Evolutionary conservation across 495 filamentous ascomycete species (phyloP), one percentile per base, ranked within the genome.

Genomic region (Rhypophila decipiens): DNA sequence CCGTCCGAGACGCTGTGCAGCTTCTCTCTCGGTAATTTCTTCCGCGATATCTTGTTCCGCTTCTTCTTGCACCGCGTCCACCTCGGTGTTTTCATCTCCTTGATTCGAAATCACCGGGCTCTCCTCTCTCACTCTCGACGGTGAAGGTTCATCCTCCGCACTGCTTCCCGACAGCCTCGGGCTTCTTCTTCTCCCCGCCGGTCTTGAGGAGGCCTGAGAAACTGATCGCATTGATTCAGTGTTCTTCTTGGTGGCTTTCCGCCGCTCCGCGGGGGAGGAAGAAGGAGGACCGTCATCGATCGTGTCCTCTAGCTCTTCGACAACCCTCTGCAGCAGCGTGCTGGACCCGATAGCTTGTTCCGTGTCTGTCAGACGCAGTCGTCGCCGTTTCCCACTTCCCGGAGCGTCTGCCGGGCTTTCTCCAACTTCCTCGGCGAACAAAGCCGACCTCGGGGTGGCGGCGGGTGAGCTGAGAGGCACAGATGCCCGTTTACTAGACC

Each of bases 341-440:
- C 42, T 64, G 39, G 50, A 70, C 60, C 38, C 59, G 13, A 47
- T 31, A 0, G 51, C 57, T 1, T 49, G 54, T 50, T 34, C 22
- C 19, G 55, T 58, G 11, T 66, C 55, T 4, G 50, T 52, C 5
- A 54, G 49, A 55, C 27, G 70, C 42, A 31, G 13, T 38, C n/a
- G 52, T 15, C 70, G 61, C 37, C 71, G 62, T 2, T 59, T 44
- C 10, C 62, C 60, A 43, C 69, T 76, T 29, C 73, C 74, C 3
- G 73, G 74, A 21, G 71, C 71, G 46, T 69, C 60, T 12, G 37
- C 62, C 2, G 75, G 73, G 42, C 72, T 75, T 49, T 78, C 75
- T 41, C 57, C 60, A 3, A 78, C 65, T 50, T 71, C 70, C 39
- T 68, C 52, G 7, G 20, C 40, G 12, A 18, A 8, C 27, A 42